Evolutionary conservation across 2,329 filamentous ascomycete species (phyloP).

Genomic region (Microdochium nivale): DNA sequence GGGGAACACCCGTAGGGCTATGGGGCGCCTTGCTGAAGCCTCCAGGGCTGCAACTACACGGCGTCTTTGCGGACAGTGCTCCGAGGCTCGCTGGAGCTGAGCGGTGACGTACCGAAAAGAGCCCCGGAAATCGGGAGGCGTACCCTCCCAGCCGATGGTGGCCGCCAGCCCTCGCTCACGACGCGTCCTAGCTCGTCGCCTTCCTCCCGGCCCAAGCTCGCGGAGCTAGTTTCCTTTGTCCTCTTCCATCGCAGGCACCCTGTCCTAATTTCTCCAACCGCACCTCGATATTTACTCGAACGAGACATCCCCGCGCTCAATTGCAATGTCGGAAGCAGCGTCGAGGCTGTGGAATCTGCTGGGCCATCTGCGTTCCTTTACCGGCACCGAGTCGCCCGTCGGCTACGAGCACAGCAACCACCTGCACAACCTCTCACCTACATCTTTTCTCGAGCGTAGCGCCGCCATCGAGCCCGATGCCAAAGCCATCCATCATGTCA

Average conservation of each 20-base stretch:
- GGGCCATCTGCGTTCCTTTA: slow-evolving; percentile 33
- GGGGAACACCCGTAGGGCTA: not conserved
- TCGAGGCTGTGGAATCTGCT: slow-evolving; percentile 52
- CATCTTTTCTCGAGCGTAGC: slow-evolving; percentile 77
- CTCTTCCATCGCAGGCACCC: no score
- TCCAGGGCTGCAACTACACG: not conserved
- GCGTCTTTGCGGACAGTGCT: not conserved
- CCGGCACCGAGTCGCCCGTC: slow-evolving; percentile 22
- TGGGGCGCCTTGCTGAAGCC: not conserved
- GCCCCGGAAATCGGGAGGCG: not conserved
- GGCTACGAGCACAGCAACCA: slow-evolving; percentile 42
- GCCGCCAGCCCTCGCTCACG: not conserved
- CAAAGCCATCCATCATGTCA: slow-evolving; percentile 77
- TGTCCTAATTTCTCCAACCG: not conserved
- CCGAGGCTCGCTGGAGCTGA: not conserved
- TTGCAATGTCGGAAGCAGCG: slow-evolving; percentile 53
- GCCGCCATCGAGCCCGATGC: slow-evolving; percentile 82
- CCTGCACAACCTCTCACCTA: slow-evolving; percentile 76
- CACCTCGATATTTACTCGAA: not conserved
- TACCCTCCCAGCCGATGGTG: not conserved
- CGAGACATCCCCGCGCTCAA: not conserved
- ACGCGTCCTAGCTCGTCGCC: not conserved
- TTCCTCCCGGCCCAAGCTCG: not conserved
- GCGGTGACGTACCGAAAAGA: not conserved
- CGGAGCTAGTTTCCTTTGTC: not conserved